These are phyloP conservation scores for Pythium aristosporum DNA, from an alignment of 352 stramenopile genomes.

Conservation along the genomic window DNA sequence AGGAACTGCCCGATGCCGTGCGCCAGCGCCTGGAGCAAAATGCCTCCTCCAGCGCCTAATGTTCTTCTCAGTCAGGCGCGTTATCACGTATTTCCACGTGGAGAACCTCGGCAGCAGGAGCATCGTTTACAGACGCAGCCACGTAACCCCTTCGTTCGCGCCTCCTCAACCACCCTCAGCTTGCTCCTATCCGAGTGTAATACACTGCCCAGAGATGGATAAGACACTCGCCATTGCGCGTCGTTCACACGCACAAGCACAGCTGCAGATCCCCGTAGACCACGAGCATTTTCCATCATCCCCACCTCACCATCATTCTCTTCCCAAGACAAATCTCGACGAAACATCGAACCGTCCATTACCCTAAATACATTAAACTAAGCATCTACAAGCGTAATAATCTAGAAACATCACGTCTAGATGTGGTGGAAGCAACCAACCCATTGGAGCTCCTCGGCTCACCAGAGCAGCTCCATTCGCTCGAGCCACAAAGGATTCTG, in stretches of 20 bases:
- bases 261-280: not conserved
- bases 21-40: slow-evolving; percentile 9
- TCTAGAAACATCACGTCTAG: not conserved
- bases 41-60: not conserved
- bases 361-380: not conserved
- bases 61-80: not conserved
- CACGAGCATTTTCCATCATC: slow-evolving; percentile 22
- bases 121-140: too few species aligned
- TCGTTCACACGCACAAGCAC: too few species aligned
- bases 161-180: too few species aligned
- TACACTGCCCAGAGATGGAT: too few species aligned
- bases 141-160: too few species aligned
- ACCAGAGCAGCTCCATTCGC: slow-evolving; percentile 18
- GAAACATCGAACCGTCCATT: not conserved
- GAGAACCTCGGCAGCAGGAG: not conserved
- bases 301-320: slow-evolving; percentile 3
- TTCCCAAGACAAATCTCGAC: too few species aligned
- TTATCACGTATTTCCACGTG: not conserved
- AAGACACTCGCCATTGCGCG: too few species aligned
- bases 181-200: too few species aligned
- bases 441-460: not conserved
- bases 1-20: slow-evolving; percentile 12
- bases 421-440: not conserved
- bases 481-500: slow-evolving; percentile 3
- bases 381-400: too few species aligned